phyloP scores from a whole-genome alignment of 2,329 filamentous ascomycete genomes.

The Grosmannia penicillata region DNA sequence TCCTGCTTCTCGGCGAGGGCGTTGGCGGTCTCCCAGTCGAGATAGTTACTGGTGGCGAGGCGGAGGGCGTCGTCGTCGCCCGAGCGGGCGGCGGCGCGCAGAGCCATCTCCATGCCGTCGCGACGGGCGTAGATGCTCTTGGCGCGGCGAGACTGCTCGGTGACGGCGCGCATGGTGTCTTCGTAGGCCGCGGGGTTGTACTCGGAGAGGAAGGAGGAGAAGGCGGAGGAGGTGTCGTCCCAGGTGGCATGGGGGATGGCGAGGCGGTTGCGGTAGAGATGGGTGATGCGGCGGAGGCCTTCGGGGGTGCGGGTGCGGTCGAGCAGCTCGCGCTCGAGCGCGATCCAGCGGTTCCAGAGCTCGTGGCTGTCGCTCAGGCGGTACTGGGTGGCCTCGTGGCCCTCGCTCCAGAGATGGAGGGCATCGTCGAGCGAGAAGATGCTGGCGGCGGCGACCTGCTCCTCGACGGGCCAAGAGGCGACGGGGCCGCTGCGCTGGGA shows the following conservation, averaged over 20 bases:
- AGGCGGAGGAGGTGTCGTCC: conserved; percentile 60
- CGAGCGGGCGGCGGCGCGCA: conserved; percentile 42
- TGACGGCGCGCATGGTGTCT: conserved; percentile 54
- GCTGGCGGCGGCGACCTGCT: conserved; percentile 53
- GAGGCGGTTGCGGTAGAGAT: conserved; percentile 56
- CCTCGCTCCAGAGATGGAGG: conserved; percentile 56
- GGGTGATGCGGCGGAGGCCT: conserved; percentile 48
- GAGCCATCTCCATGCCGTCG: conserved; percentile 51
- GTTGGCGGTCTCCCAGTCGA: conserved; percentile 69
- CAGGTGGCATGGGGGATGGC: conserved; percentile 59
- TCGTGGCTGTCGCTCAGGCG: conserved; percentile 63
- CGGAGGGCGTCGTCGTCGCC: conserved; percentile 41
- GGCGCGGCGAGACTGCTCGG: conserved; percentile 45
- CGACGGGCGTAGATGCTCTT: conserved; percentile 50
- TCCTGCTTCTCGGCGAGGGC: conserved; percentile 35
- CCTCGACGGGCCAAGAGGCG: conserved; percentile 48
- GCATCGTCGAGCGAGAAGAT: conserved; percentile 55
- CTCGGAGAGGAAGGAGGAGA: conserved; percentile 59
- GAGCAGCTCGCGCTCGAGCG: conserved; percentile 55
- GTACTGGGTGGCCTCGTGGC: conserved; percentile 56
- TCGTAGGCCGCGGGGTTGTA: conserved; percentile 62
- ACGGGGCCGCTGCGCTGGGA: conserved; percentile 36
- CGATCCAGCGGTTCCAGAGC: conserved; percentile 67
- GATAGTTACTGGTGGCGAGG: conserved; percentile 47
- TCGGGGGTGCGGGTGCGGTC: conserved; percentile 36